Base-by-base conservation (phyloP, 345 rosid genomes). In the Pistacia vera region DNA sequence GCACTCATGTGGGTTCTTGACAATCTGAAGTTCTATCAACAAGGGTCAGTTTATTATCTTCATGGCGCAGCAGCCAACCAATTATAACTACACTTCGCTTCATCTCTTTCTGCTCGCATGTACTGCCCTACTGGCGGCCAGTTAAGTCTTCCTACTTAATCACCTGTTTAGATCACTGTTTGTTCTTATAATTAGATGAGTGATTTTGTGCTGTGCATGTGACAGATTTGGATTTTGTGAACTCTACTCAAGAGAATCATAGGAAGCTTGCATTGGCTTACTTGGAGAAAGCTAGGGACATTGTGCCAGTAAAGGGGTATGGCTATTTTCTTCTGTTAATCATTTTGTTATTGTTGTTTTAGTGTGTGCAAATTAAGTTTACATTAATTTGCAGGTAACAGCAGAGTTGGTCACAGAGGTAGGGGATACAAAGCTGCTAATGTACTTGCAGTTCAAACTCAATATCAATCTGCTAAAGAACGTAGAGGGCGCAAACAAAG, bases 381-480 rank as follows among this genome's bases (percentile, higher is more conserved):
- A 25, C 8, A 4, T 36, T 2, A 18, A 28, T 20, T 41, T 76
- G 11, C 76, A 87, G 88, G 73, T 87, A n/a, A 82, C 65, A 46
- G 89, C 82, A 28, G 87, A 84, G 71, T 84, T 74, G 11, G 59
- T 89, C n/a, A 48, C 86, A 17, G 90, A 91, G 49, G 83, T 80
- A 36, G 90, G 98, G 54, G 91, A 83, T 46, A 86, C 97, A 83
- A 83, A 71, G 83, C 74, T n/a, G 85, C 85, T 8, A 89, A 33
- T 93, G 97, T 66, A 83, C 83, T 46, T n/a, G 90, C 92, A 1
- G 88, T 84, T 56, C 86, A 87, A 78, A 87, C 82, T 82, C 77
- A 73, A 87, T 28, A 78, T 88, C 70, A 83, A 86, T 83, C 81
- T 93, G 66, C 95, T 91, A n/a, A n/a, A n/a, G n/a, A n/a, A n/a